These are phyloP conservation scores for Penicillium turbatum DNA, from an alignment of 495 filamentous ascomycete genomes.

Conservation along the genomic window DNA sequence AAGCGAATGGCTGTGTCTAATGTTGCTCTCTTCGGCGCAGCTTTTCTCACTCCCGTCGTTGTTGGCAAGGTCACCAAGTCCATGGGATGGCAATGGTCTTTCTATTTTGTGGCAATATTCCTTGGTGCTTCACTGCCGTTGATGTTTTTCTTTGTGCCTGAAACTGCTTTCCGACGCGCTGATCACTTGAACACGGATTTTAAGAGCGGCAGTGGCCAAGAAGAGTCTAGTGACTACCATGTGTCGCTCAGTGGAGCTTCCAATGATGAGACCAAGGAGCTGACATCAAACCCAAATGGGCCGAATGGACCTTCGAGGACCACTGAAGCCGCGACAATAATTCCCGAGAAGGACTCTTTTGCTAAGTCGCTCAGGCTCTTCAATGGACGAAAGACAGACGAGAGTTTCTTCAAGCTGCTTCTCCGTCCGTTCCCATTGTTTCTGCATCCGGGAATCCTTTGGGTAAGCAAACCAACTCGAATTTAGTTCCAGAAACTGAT, in stretches of 20 bases:
- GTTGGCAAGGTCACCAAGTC: conserved; percentile 78
- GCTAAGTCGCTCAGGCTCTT: conserved; percentile 60
- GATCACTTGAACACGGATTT: conserved; percentile 60
- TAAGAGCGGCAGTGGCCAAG: conserved; percentile 18
- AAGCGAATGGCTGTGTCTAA: conserved; percentile 89
- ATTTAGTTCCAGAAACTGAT: conserved; percentile 1
- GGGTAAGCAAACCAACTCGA: conserved; percentile 41
- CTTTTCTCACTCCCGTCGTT: conserved; percentile 85
- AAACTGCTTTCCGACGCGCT: conserved; percentile 73
- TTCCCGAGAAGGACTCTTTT: conserved; percentile 48
- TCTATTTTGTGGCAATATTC: conserved; percentile 68
- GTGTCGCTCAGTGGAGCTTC: conserved; percentile 2
- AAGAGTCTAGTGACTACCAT: conserved; percentile 15
- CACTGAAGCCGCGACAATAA: conserved; percentile 8
- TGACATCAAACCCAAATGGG: conserved; percentile 1
- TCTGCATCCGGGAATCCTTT: conserved; percentile 80
- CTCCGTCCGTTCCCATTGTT: conserved; percentile 61
- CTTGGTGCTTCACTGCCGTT: conserved; percentile 59
- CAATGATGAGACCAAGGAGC: conserved; percentile 15
- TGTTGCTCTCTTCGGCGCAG: conserved; percentile 82
- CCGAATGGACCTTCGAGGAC: conserved; percentile 7
- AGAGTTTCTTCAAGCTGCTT: conserved; percentile 56
- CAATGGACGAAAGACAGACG: conserved; percentile 73
- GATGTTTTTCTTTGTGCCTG: conserved; percentile 75
- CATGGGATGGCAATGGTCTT: conserved; percentile 74